Base-by-base conservation (phyloP, 2,329 filamentous ascomycete genomes). In the Verticillium tricorpus region DNA sequence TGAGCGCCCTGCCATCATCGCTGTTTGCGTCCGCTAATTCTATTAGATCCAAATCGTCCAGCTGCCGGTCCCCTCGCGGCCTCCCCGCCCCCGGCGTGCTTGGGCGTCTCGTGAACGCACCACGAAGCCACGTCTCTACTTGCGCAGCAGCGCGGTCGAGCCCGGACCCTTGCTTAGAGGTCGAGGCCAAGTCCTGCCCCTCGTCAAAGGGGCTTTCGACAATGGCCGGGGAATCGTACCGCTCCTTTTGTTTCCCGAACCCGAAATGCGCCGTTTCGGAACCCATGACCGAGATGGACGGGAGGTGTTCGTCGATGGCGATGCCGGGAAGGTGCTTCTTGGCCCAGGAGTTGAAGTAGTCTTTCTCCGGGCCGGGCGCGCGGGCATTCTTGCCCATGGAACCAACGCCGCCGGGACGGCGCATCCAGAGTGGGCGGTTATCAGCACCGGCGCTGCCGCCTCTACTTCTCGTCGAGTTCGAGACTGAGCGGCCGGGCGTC, bases 81-180 rank as follows among this genome's bases (percentile, higher is more conserved):
- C 59, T 19, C 66, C 62, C 22, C 68, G 64, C 17, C 3, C 19
- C 66, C 60, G 28, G 71, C 65, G 5, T 57, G 22, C 77, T 74
- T 1, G 83, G 82, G n/a, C 84, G 81, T 70, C 88, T 89, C 6
- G 83, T 80, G 63, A 92, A 92, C 40, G 96, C 88, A 65, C 92
- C 92, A 63, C 93, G 84, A 63, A 98, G 81, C 93, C 95, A 99
- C 1, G 89, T 90, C 76, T 98, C 95, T 34, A 98, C 88, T 2
- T 90, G 89, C 6, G 92, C 90, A 1, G 93, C 93, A 11, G 96
- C 89, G 65, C 93, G 91, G 69, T 97, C 93, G 2, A 98, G 78
- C 1, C 83, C 80, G 3, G 76, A 80, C 15, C 82, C 81, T 56
- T 82, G 80, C 57, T 77, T 75, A n/a, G 77, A 74, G 5, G 76